These are phyloP conservation scores for Cyberlindnera americana DNA, from an alignment of 805 yeast genomes.

Conservation along the genomic window DNA sequence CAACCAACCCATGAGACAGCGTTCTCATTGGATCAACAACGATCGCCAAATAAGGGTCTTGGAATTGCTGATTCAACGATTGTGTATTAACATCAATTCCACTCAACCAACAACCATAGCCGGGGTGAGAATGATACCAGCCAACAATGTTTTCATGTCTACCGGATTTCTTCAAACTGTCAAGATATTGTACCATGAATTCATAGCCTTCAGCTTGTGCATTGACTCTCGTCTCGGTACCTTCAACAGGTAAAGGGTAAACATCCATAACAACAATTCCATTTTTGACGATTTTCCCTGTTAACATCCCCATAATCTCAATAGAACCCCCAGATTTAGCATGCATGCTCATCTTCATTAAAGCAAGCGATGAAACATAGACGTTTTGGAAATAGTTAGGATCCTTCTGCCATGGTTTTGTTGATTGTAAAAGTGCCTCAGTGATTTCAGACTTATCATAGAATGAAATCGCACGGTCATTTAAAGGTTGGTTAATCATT, in stretches of 20 bases:
- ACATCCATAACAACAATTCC: conserved; percentile 72
- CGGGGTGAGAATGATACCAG: conserved; percentile 99
- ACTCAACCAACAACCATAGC: conserved; percentile 94
- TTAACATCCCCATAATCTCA: conserved; percentile 94
- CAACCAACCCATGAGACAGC: conserved; percentile 57
- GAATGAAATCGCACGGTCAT: conserved; percentile 15
- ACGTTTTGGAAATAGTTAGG: conserved; percentile 59
- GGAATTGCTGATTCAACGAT: conserved; percentile 75
- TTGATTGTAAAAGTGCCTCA: conserved; percentile 17
- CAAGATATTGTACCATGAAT: conserved; percentile 83
- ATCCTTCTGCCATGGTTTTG: conserved; percentile 55
- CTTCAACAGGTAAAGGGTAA: conserved; percentile 88
- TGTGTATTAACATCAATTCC: conserved; percentile 94
- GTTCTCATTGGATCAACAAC: conserved; percentile 84
- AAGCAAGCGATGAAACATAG: conserved; percentile 66
- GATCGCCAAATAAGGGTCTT: conserved; percentile 87
- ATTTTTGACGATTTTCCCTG: conserved; percentile 62
- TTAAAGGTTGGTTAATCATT: conserved; percentile 13
- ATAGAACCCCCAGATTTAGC: conserved; percentile 81
- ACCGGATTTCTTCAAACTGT: conserved; percentile 47
- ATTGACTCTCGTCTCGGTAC: conserved; percentile 93
- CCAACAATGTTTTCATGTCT: conserved; percentile 79
- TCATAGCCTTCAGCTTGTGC: conserved; percentile 94
- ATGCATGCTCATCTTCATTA: conserved; percentile 73
- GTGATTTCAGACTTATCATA: conserved; percentile 16